These are phyloP conservation scores for Zygotorulaspora danielsina DNA, from an alignment of 805 yeast genomes.

Conservation along the genomic window DNA sequence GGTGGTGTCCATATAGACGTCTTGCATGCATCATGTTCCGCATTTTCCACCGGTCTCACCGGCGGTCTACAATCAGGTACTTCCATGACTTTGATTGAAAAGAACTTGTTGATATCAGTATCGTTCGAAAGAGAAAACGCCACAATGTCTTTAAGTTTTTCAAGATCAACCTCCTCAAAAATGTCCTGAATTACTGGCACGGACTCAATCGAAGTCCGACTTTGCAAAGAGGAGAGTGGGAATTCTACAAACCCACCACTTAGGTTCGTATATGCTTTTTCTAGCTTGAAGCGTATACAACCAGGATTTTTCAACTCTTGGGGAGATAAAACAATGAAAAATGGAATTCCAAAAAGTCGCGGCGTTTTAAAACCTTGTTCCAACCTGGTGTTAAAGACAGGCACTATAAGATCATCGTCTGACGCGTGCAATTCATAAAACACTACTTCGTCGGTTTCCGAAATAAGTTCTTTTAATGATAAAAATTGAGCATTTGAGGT, in stretches of 20 bases:
- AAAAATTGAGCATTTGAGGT: conserved; percentile 48
- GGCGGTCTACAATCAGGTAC: neutral
- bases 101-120: conserved; percentile 13
- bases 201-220: conserved; percentile 26
- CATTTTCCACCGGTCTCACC: neutral
- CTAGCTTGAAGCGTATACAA: conserved; percentile 52
- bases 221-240: conserved; percentile 22
- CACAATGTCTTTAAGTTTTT: conserved; percentile 19
- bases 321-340: conserved; percentile 55
- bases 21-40: neutral
- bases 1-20: conserved; percentile 27
- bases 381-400: conserved; percentile 49
- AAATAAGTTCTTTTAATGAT: conserved; percentile 65
- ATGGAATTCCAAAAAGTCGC: conserved; percentile 69
- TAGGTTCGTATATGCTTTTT: conserved; percentile 44
- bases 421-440: conserved; percentile 52
- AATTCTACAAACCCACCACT: conserved; percentile 40
- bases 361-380: conserved; percentile 40
- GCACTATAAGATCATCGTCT: conserved; percentile 50
- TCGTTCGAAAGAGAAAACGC: conserved; percentile 15
- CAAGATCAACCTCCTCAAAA: conserved; percentile 23
- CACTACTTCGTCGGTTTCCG: conserved; percentile 56
- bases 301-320: conserved; percentile 56
- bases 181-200: conserved; percentile 36
- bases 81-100: conserved; percentile 23